Base-by-base conservation (phyloP, 805 yeast genomes). In the Kodamaea kakaduensis region DNA sequence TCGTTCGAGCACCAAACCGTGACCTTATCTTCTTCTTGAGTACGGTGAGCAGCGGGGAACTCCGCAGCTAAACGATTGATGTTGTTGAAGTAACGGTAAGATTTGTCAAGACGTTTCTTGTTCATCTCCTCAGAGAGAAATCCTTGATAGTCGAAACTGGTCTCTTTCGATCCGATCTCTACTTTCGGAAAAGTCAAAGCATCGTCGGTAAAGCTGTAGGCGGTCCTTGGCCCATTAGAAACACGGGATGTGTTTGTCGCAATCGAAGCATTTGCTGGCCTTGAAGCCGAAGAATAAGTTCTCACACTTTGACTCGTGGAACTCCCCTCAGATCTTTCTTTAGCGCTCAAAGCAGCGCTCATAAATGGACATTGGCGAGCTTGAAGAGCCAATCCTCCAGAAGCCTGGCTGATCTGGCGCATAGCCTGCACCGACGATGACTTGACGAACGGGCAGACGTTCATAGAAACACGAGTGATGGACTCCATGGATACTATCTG, bases 1-100 rank as follows among this genome's bases (percentile, higher is more conserved):
- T 93, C 99, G 60, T 93, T 93, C 26, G 98, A 89, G 56, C 99
- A 93, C 99, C 99, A 93, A 40, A 93, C 98, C 34, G 95, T 88
- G 40, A 93, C 98, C 56, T 84, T 84, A 52, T 87, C 95, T 10
- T 68, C 68, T 53, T 81, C 86, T 23, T 55, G 42, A 39, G 80
- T 73, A 46, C 93, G 77, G 56, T 93, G 98, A 23, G 98, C 98
- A 52, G 69, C 69, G 28, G 99, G 99, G 56, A 87, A 93, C 57
- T 90, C 96, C 42, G 78, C 71, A 31, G 97, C 97, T 50, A 93
- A 72, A 49, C 99, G 81, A 71, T 93, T 93, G 69, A 93, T 88
- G 71, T 93, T 93, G 76, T 93, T 93, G 75, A 93, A 93, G 61
- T 76, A 90, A 51, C 99, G 82, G 65, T 93, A 93, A 15, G 97